These are phyloP conservation scores for Pinguiococcus pyrenoidosus DNA, from an alignment of 108 stramenopile genomes.

Conservation along the genomic window DNA sequence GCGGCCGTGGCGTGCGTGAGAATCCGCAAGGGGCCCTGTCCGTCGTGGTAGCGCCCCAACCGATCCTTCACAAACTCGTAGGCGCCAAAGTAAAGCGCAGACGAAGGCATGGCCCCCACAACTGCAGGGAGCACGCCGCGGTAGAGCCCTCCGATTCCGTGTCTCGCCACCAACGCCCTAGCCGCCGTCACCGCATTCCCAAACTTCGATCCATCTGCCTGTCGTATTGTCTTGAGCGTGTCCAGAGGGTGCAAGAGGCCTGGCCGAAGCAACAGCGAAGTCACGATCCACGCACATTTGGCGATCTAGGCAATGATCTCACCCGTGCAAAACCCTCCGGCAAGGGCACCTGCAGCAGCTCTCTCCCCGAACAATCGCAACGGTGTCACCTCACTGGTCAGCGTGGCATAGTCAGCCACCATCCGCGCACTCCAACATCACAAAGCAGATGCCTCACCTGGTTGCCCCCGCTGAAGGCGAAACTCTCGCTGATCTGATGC, in stretches of 20 bases:
- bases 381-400: too few species aligned
- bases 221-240: slow-evolving; percentile 37
- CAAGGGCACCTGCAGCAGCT: too few species aligned
- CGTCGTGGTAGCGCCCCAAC: too few species aligned
- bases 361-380: too few species aligned
- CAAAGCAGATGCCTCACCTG: too few species aligned
- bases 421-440: too few species aligned
- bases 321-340: not conserved
- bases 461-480: too few species aligned
- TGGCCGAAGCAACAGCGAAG: slow-evolving; percentile 34
- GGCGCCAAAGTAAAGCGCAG: slow-evolving; percentile 57
- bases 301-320: not conserved
- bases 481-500: too few species aligned
- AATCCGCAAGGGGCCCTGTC: too few species aligned
- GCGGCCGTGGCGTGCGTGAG: slow-evolving; percentile 47
- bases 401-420: too few species aligned
- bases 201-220: slow-evolving; percentile 5
- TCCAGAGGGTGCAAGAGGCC: slow-evolving; percentile 35
- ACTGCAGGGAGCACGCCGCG: slow-evolving; percentile 42
- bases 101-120: slow-evolving; percentile 53
- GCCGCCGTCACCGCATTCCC: slow-evolving; percentile 5
- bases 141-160: slow-evolving; percentile 21
- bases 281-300: slow-evolving; percentile 27
- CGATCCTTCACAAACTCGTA: slow-evolving; percentile 46
- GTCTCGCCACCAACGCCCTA: not conserved